Percentiles rank a stretch among this genome's conserved stretches.
Conservation (phyloP, 2,329 filamentous ascomycete species). For the Aspergillus phoenicis region DNA sequence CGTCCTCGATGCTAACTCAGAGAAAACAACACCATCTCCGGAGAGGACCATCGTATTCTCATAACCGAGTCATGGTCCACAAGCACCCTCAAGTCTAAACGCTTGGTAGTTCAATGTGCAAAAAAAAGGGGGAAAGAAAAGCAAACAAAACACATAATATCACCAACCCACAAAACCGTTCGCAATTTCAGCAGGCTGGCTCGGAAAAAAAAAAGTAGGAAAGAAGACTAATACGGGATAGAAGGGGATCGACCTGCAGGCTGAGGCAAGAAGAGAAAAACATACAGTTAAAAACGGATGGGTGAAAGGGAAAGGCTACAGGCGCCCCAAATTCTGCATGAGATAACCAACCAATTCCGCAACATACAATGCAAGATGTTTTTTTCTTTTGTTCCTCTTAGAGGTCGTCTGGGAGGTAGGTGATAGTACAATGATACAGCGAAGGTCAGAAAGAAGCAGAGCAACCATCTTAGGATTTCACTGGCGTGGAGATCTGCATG, state of each 20-base stretch:
- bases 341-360: slow-evolving; percentile 45
- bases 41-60: slow-evolving; percentile 11
- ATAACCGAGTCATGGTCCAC: slow-evolving; percentile 12
- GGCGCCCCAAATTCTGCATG: slow-evolving; percentile 36
- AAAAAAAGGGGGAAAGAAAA: slow-evolving; percentile 10
- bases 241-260: slow-evolving; percentile 20
- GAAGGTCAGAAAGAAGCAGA: slow-evolving; percentile 25
- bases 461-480: slow-evolving; percentile 32
- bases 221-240: slow-evolving; percentile 23
- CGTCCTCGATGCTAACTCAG: slow-evolving; percentile 34
- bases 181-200: slow-evolving; percentile 36
- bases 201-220: slow-evolving; percentile 17
- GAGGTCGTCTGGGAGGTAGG: slow-evolving; percentile 24
- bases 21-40: slow-evolving; percentile 13
- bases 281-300: slow-evolving; percentile 35
- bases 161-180: slow-evolving; percentile 31
- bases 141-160: slow-evolving; percentile 19
- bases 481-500: slow-evolving; percentile 44
- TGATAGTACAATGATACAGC: slow-evolving; percentile 45
- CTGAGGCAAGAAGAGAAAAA: slow-evolving; percentile 30
- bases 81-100: slow-evolving; percentile 23
- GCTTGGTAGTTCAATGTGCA: slow-evolving; percentile 29
- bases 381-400: slow-evolving; percentile 37
- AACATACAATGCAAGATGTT: slow-evolving; percentile 40
- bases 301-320: slow-evolving; percentile 25